phyloP scores from a whole-genome alignment of 441 rosid genomes.

The Erodium chrysanthum region DNA sequence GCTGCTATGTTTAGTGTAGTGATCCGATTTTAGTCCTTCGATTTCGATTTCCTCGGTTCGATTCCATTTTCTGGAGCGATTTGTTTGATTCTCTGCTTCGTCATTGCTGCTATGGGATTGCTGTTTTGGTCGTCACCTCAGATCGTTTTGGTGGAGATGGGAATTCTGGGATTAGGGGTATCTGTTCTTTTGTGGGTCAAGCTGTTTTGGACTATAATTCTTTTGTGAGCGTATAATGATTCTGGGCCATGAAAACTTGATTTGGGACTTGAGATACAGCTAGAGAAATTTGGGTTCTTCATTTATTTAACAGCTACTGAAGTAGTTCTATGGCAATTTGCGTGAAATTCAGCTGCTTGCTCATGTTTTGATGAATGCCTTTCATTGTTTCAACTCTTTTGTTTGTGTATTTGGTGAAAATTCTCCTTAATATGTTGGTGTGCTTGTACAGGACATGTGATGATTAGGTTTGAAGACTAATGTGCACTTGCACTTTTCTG shows the following conservation, averaged over 20 bases:
- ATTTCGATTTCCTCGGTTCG: background rate
- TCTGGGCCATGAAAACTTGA: background rate
- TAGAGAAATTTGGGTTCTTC: background rate
- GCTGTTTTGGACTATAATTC: background rate
- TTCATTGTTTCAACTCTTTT: background rate
- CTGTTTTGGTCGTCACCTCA: background rate
- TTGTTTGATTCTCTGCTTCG: background rate
- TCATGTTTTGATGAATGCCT: background rate
- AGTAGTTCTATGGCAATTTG: background rate
- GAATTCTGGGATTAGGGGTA: background rate
- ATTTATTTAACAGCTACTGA: background rate
- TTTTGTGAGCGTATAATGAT: background rate
- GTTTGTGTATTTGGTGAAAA: background rate
- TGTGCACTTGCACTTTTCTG: too few species aligned
- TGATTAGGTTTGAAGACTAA: too few species aligned
- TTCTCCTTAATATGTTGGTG: background rate
- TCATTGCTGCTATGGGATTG: background rate
- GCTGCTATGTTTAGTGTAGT: background rate
- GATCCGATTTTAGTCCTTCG: background rate
- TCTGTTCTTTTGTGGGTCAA: background rate
- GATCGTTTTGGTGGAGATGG: background rate
- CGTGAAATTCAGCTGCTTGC: background rate
- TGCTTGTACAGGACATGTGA: too few species aligned
- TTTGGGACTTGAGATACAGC: background rate
- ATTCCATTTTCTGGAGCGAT: background rate